Evolutionary conservation across 148 eudicot species (phyloP), one percentile per base, ranked within the genome.

Genomic region (Chenopodium suecicum): DNA sequence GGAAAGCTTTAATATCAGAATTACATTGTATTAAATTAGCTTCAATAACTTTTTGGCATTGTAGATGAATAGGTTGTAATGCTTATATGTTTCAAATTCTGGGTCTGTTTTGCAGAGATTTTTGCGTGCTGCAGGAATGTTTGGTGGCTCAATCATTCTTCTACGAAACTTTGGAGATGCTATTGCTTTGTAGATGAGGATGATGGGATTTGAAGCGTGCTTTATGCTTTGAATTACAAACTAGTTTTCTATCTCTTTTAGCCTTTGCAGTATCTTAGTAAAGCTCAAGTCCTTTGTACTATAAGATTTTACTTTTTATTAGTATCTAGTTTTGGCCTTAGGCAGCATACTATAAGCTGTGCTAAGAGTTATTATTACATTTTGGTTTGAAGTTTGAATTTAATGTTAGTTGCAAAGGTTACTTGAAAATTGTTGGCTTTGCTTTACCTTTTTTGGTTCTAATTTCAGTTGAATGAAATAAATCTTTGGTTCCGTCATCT

Each of bases 61-160:
- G 32, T 31, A 32, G 32, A 20, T 56, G 56, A 70, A n/a, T 27
- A n/a, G 71, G 8, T 70, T 6, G 14, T 47, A 31, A 48, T 66
- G 14, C 12, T 79, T 5, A 41, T 31, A 67, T 65, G 31, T 60
- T 13, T 70, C 41, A 62, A 52, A 65, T 23, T n/a, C 41, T 60
- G 41, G 22, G 8, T 31, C 8, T 85, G 20, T 37, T 84, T 32
- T 79, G 83, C 90, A 89, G 91, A 86, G 75, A 87, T 52, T 87
- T 58, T 78, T 89, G 82, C 83, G 88, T 23, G 91, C 91, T 20
- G 87, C 84, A 44, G 88, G 90, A 79, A 69, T 89, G 7, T 89
- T 89, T 78, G 87, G 60, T 9, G 90, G 90, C 76, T 89, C 91
- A 9, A 80, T 89, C 69, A 32, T 85, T 50, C 63, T 85, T 37